Percentiles rank a stretch among this genome's conserved stretches.
Conservation (phyloP, 352 stramenopile genomes). For the Blastocystis sp. region DNA sequence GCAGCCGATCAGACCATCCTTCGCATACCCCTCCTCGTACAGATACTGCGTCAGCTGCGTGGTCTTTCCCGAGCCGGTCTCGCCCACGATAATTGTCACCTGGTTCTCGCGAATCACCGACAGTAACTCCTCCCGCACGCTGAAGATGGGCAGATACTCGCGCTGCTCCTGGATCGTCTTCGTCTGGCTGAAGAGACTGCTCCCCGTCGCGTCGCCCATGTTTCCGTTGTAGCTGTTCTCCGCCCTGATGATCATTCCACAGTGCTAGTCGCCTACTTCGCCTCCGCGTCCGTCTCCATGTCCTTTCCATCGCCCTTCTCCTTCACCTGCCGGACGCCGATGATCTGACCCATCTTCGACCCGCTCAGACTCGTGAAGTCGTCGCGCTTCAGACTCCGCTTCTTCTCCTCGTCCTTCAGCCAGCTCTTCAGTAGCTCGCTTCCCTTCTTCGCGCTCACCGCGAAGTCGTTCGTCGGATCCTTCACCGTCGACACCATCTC, state of each 20-base stretch:
- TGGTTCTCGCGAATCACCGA: slow-evolving; percentile 92
- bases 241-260: not conserved
- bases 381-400: slow-evolving; percentile 84
- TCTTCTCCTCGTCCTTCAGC: slow-evolving; percentile 62
- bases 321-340: slow-evolving; percentile 68
- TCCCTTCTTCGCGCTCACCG: slow-evolving; percentile 81
- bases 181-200: slow-evolving; percentile 86
- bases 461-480: slow-evolving; percentile 86
- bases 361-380: slow-evolving; percentile 95
- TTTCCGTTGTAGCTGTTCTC: slow-evolving; percentile 55
- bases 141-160: slow-evolving; percentile 85
- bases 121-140: slow-evolving; percentile 85
- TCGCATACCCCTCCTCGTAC: slow-evolving; percentile 76
- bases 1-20: slow-evolving; percentile 82
- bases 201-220: slow-evolving; percentile 63
- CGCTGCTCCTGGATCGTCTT: slow-evolving; percentile 87
- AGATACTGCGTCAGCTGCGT: slow-evolving; percentile 87
- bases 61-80: slow-evolving; percentile 91
- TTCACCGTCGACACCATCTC: slow-evolving; percentile 86
- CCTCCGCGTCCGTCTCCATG: slow-evolving; percentile 57
- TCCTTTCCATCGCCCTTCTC: slow-evolving; percentile 43
- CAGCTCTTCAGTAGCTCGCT: slow-evolving; percentile 68
- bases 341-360: slow-evolving; percentile 86
- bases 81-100: slow-evolving; percentile 92
- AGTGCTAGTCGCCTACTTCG: slow-evolving; percentile 29